These are phyloP conservation scores for Paramecium primaurelia DNA, from an alignment of 73 alveolate genomes.

Conservation along the genomic window DNA sequence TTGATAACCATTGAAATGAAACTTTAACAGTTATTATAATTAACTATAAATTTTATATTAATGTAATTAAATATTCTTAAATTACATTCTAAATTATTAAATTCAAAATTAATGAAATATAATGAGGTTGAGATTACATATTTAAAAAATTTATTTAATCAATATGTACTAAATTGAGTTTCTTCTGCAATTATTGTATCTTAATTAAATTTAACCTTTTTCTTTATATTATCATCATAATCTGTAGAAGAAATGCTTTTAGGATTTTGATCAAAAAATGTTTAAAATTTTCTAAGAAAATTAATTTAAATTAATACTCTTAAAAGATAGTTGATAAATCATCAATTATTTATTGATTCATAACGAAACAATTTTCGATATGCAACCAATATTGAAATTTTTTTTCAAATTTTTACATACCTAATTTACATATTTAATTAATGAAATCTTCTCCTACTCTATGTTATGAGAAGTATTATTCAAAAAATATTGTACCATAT, in stretches of 20 bases:
- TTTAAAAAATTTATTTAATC: background rate
- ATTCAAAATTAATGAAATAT: background rate
- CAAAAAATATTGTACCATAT: conserved; percentile 38
- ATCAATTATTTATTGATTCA: background rate
- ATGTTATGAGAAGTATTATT: background rate
- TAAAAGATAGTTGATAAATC: background rate
- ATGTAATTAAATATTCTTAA: background rate
- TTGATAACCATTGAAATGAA: background rate
- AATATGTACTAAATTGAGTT: background rate
- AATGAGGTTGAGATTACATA: background rate
- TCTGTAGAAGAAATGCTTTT: background rate
- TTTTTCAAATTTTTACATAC: background rate
- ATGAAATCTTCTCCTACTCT: background rate
- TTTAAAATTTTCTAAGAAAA: background rate
- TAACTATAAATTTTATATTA: background rate
- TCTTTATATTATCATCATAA: background rate
- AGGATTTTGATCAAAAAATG: background rate
- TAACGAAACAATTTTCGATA: background rate
- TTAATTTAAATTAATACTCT: background rate
- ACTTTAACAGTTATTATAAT: background rate
- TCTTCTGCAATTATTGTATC: background rate
- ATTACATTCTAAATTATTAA: background rate
- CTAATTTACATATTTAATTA: background rate
- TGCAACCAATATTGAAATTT: background rate
- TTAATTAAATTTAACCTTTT: background rate